These are phyloP conservation scores for Eutrema yunnanense DNA, from an alignment of 345 rosid species.

Conservation along the genomic window DNA sequence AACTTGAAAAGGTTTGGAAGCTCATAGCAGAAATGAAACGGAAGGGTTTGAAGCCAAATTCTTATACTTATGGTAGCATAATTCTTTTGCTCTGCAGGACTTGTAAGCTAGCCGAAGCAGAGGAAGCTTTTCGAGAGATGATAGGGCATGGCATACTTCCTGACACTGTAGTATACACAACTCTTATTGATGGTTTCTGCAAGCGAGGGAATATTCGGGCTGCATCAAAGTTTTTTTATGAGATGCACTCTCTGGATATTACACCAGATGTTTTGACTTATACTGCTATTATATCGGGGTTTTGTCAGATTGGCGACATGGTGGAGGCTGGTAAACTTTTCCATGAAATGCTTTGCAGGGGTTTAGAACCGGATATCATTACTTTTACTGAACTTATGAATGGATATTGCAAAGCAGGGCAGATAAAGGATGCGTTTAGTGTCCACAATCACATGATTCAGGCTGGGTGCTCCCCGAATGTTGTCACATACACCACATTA, in stretches of 20 bases:
- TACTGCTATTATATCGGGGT: constrained; percentile 69
- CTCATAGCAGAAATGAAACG: constrained; percentile 65
- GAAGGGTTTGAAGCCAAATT: constrained; percentile 60
- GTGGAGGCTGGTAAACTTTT: constrained; percentile 62
- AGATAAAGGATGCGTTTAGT: constrained; percentile 61
- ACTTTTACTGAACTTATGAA: constrained; percentile 71
- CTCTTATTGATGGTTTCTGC: constrained; percentile 76
- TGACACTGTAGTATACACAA: constrained; percentile 70
- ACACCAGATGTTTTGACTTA: constrained; percentile 65
- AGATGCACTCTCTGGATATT: constrained; percentile 47
- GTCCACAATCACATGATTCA: constrained; percentile 83
- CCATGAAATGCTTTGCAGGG: constrained; percentile 50
- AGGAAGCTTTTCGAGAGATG: constrained; percentile 62
- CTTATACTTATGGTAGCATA: constrained; percentile 68
- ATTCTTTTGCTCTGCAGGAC: constrained; percentile 52
- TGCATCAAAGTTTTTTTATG: constrained; percentile 49
- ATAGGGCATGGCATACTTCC: constrained; percentile 44
- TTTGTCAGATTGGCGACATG: constrained; percentile 58
- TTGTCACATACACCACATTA: constrained; percentile 78
- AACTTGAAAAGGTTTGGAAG: constrained; percentile 41
- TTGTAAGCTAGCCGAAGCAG: constrained; percentile 55
- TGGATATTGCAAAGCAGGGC: constrained; percentile 80
- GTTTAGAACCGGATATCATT: constrained; percentile 68
- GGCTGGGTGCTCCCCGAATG: constrained; percentile 57
- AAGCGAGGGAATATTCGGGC: constrained; percentile 46